Evolutionary conservation across 768 basidiomycete genomes (phyloP).

Genomic region (Pholiota molesta): DNA sequence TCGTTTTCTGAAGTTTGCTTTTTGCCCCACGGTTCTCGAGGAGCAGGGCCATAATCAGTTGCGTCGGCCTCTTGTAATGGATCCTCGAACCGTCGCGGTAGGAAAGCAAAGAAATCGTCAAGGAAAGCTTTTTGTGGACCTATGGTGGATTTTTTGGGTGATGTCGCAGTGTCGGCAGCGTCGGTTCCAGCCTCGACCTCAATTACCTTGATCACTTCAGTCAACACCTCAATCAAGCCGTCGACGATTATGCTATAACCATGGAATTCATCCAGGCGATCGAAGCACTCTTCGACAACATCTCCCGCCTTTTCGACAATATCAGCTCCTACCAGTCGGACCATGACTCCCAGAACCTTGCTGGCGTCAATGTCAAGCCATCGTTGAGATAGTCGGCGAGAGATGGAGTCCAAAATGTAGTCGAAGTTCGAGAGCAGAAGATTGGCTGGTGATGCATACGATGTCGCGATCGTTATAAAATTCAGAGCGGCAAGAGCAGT

Average conservation of each 20-base stretch:
- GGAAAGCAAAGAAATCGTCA: slow-evolving; percentile 67
- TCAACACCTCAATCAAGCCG: slow-evolving; percentile 84
- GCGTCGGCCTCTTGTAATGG: slow-evolving; percentile 36
- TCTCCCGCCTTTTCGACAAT: slow-evolving; percentile 91
- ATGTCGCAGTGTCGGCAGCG: slow-evolving; percentile 16
- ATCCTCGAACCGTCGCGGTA: slow-evolving; percentile 47
- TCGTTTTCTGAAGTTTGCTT: slow-evolving; percentile 25
- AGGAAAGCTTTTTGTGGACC: slow-evolving; percentile 35
- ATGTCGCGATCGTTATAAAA: slow-evolving; percentile 71
- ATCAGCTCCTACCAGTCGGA: slow-evolving; percentile 84
- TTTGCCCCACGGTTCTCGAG: slow-evolving; percentile 59
- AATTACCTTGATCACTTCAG: slow-evolving; percentile 82
- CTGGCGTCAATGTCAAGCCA: slow-evolving; percentile 90
- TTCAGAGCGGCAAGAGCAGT: slow-evolving; percentile 78
- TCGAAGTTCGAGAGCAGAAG: slow-evolving; percentile 94
- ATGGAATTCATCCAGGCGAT: slow-evolving; percentile 94
- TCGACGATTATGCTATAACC: slow-evolving; percentile 88
- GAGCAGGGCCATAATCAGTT: slow-evolving; percentile 61
- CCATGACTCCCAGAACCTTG: slow-evolving; percentile 82
- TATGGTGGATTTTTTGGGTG: slow-evolving; percentile 23
- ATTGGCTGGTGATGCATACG: slow-evolving; percentile 89
- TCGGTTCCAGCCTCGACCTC: slow-evolving; percentile 49
- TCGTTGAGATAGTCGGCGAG: slow-evolving; percentile 76
- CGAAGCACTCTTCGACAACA: slow-evolving; percentile 97
- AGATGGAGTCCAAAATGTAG: slow-evolving; percentile 91